phyloP scores from a whole-genome alignment of 257 asterid genomes.

The Rubia yunnanensis region DNA sequence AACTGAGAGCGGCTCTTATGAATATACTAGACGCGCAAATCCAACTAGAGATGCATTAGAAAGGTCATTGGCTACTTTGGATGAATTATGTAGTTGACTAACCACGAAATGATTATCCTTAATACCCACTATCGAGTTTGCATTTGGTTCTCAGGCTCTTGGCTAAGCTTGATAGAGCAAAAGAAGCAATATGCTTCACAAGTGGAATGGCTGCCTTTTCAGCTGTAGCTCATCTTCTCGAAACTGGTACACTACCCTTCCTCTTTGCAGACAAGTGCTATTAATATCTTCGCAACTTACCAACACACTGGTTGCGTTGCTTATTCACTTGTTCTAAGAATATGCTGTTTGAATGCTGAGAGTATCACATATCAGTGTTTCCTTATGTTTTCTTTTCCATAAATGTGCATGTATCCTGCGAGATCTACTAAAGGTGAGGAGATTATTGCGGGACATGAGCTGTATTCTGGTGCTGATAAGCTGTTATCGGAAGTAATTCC shows the following conservation, averaged over 20 bases:
- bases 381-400: not conserved
- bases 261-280: not conserved
- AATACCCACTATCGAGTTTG: slow-evolving; percentile 1
- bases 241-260: slow-evolving; percentile 36
- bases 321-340: not conserved
- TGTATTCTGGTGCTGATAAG: slow-evolving; percentile 92
- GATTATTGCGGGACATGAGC: slow-evolving; percentile 90
- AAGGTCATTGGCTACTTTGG: slow-evolving; percentile 38
- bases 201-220: slow-evolving; percentile 99
- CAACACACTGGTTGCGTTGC: not conserved
- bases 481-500: slow-evolving; percentile 71
- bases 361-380: not conserved
- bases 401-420: not conserved
- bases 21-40: slow-evolving; percentile 92
- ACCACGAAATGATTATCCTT: slow-evolving; percentile 1
- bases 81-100: slow-evolving; percentile 8
- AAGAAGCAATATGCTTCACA: slow-evolving; percentile 80
- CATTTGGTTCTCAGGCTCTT: slow-evolving; percentile 47
- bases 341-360: not conserved
- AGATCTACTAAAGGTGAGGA: slow-evolving; percentile 49
- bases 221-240: slow-evolving; percentile 76
- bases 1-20: slow-evolving; percentile 61
- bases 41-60: slow-evolving; percentile 89
- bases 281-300: not conserved
- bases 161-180: slow-evolving; percentile 89